Evolutionary conservation across 345 rosid species (phyloP).

Genomic region (Hibiscus tridactylites): DNA sequence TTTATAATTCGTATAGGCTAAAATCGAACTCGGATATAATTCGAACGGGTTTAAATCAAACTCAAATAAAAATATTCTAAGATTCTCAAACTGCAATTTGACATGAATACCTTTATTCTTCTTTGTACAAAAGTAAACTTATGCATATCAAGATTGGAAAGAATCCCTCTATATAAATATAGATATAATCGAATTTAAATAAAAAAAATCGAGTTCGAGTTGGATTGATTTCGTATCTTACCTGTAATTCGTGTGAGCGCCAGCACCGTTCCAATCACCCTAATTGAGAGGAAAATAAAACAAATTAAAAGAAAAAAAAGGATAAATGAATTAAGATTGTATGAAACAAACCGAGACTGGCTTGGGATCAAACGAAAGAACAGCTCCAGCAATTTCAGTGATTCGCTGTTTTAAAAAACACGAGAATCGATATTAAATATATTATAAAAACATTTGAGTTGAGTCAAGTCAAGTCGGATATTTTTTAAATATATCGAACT

Average conservation of each 20-base stretch:
- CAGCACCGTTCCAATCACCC: conserved; percentile 98
- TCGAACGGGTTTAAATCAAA: neutral
- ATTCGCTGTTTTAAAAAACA: conserved; percentile 44
- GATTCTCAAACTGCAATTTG: no score
- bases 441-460: no score
- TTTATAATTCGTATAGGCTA: neutral
- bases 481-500: neutral
- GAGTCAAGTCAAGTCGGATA: no score
- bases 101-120: no score
- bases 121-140: no score
- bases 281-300: neutral
- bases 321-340: neutral
- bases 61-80: neutral
- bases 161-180: no score
- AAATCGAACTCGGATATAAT: neutral
- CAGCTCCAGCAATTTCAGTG: conserved; percentile 67
- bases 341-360: conserved; percentile 46
- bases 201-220: no score
- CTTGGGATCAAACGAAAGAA: conserved; percentile 77
- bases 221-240: neutral
- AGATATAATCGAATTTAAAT: no score
- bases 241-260: conserved; percentile 91
- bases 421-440: no score
- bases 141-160: no score
- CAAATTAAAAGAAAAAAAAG: neutral